These are phyloP conservation scores for Hypomontagnella monticulosa DNA, from an alignment of 495 filamentous ascomycete species.

Conservation along the genomic window DNA sequence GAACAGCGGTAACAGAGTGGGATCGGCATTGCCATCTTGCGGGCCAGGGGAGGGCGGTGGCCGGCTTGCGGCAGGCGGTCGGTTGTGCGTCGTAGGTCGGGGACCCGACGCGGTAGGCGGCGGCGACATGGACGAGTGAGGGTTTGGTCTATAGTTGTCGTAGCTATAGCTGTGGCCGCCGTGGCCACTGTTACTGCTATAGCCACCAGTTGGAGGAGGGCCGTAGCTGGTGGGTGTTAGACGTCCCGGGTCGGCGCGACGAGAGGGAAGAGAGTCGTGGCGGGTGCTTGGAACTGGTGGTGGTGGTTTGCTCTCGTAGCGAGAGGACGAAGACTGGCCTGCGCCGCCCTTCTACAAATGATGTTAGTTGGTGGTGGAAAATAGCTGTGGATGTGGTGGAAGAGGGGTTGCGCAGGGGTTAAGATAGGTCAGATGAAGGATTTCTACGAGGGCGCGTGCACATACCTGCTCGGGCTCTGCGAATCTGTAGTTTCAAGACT, in stretches of 20 bases:
- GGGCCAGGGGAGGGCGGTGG: conserved; percentile 73
- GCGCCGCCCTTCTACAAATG: conserved; percentile 47
- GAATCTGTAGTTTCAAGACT: conserved; percentile 66
- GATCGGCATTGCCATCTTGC: conserved; percentile 69
- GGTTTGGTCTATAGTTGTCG: conserved; percentile 40
- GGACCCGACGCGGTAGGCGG: conserved; percentile 56
- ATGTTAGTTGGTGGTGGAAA: conserved; percentile 24
- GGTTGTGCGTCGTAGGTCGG: conserved; percentile 60
- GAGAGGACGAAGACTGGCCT: conserved; percentile 37
- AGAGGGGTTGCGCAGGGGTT: conserved; percentile 33
- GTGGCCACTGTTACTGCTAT: conserved; percentile 15
- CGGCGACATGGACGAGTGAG: conserved; percentile 45
- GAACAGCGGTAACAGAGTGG: conserved; percentile 84
- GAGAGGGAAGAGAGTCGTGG: conserved; percentile 44
- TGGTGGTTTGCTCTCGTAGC: conserved; percentile 53
- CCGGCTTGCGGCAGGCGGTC: conserved; percentile 65
- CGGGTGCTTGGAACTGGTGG: conserved; percentile 32
- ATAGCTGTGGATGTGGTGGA: conserved; percentile 5
- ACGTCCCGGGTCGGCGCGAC: conserved; percentile 46
- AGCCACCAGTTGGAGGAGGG: conserved; percentile 40
- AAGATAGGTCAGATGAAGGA: conserved; percentile 10
- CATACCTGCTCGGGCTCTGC: conserved; percentile 93
- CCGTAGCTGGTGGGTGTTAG: conserved; percentile 47
- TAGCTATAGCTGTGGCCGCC: conserved; percentile 24
- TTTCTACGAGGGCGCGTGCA: conserved; percentile 30